phyloP scores from a whole-genome alignment of 352 stramenopile genomes.

The Phytophthora colocasiae region DNA sequence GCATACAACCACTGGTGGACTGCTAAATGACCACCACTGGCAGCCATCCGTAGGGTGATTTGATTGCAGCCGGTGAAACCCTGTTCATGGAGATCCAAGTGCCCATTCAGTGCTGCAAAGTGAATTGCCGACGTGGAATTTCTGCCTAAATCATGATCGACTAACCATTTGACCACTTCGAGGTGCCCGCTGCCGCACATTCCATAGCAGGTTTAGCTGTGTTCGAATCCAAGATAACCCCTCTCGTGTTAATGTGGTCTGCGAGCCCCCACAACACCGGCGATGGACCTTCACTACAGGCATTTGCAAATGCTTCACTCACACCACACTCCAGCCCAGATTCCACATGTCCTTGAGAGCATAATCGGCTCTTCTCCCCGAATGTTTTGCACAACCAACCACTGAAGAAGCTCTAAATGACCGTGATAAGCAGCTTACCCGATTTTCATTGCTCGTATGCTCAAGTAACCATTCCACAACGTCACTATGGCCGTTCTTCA shows the following conservation, averaged over 20 bases:
- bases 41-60: slow-evolving; percentile 16
- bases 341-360: slow-evolving; percentile 1
- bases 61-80: slow-evolving; percentile 38
- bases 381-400: slow-evolving; percentile 5
- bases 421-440: neutral
- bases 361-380: neutral
- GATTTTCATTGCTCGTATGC: neutral
- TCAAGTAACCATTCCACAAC: slow-evolving; percentile 7
- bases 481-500: neutral
- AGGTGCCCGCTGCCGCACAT: no score
- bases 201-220: no score
- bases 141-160: no score
- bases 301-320: slow-evolving; percentile 1
- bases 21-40: slow-evolving; percentile 13
- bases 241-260: neutral
- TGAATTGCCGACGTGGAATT: neutral
- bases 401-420: slow-evolving; percentile 11
- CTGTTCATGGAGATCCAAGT: neutral
- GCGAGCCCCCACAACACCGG: neutral
- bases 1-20: slow-evolving; percentile 7
- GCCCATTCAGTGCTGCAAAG: neutral
- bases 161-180: no score
- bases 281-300: neutral
- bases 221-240: no score
- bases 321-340: neutral